Base-by-base conservation (phyloP, 2,329 filamentous ascomycete species). In the Colletotrichum agaves region DNA sequence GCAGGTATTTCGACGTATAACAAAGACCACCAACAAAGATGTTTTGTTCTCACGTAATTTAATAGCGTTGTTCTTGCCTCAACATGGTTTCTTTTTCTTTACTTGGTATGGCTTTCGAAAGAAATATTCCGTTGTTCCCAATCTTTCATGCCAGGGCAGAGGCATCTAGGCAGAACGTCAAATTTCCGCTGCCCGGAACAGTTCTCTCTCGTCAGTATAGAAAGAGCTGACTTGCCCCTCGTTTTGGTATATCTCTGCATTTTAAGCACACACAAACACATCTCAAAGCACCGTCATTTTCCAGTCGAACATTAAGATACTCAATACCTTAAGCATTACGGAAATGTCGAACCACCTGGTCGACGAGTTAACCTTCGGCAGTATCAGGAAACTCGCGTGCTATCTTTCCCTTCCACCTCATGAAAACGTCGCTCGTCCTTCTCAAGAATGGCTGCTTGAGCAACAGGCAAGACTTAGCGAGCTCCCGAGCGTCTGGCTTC, bases 361-460 rank as follows among this genome's bases (percentile, higher is more conserved):
- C 15, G 41, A 61, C 35, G 71, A 74, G 17, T 57, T 78, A 10
- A 66, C 73, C 6, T 39, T 65, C 11, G n/a, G 27, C 12, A 72
- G 74, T 8, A 72, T 82, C 44, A 60, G 71, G 35, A 72, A 74
- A 43, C 74, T 84, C 19, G 79, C 80, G 1, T 66, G 69, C 3
- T 57, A 83, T 5, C 76, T 84, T 15, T 76, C 74, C 64, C 78
- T 82, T 37, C 77, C 77, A 5, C 74, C 75, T 2, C 72, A 76
- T 46, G 75, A 61, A 27, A 52, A 77, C 52, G 72, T 73, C 44
- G 70, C 75, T 8, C 43, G 57, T 5, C 79, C 79, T 5, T 75
- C 79, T 5, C 60, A 70, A 31, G 67, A 71, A 49, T 83, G 82
- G 82, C 74, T 81, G 0, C 44, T 53, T 3, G 71, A 74, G 3